These are phyloP conservation scores for Fraxinus floribunda DNA, from an alignment of 305 asterid species.

Conservation along the genomic window DNA sequence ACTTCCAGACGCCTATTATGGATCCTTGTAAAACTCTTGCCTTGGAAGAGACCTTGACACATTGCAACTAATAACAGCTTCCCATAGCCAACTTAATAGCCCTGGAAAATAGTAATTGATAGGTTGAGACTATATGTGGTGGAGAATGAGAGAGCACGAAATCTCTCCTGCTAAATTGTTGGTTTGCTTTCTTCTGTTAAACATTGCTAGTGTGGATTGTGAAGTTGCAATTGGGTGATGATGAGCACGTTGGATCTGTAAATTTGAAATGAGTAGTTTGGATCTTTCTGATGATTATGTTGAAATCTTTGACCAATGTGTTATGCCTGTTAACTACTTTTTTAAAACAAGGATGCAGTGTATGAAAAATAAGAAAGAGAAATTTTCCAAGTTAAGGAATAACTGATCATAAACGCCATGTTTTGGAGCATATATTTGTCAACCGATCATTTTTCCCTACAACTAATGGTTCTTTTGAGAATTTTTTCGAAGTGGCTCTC, in stretches of 20 bases:
- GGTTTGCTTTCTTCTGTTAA: not conserved
- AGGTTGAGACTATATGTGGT: not conserved
- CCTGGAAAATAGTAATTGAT: not conserved
- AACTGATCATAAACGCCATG: not conserved
- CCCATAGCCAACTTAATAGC: not conserved
- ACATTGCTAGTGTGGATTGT: not conserved
- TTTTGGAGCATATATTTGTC: not conserved
- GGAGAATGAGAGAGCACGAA: not conserved
- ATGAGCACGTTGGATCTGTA: not conserved
- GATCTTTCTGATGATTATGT: not conserved
- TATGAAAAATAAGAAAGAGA: not conserved
- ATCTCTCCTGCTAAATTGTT: not conserved
- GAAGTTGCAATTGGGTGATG: not conserved
- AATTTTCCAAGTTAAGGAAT: not conserved
- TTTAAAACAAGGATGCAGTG: not conserved
- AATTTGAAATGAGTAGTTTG: not conserved
- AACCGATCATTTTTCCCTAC: not conserved
- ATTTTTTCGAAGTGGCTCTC: not conserved
- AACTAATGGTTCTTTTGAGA: not conserved
- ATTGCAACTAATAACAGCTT: constrained; percentile 1
- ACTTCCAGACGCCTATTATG: not conserved
- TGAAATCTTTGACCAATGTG: not conserved
- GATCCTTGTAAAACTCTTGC: not conserved
- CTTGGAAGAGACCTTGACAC: not conserved
- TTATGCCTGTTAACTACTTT: not conserved